Evolutionary conservation across 2,329 filamentous ascomycete species (phyloP), one percentile per base, ranked within the genome.

Genomic region (Elsinoe necatrix): DNA sequence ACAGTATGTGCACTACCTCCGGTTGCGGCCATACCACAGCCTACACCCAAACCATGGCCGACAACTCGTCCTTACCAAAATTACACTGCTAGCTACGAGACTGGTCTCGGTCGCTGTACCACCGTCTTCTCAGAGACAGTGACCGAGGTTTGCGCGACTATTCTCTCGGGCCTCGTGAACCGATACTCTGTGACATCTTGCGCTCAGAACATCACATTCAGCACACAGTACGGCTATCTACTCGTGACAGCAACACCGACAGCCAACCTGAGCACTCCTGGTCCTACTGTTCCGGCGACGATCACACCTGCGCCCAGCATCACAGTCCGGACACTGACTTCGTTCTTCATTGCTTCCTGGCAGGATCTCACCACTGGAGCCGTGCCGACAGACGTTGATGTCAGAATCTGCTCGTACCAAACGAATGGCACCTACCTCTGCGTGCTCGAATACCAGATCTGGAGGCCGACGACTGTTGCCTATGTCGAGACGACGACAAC

Each of bases 291-390:
- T 16, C 51, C 56, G 7, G 60, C 61, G n/a, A 58, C 61, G 5
- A 70, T 72, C 51, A 75, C 73, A 0, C 67, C 70, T 1, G 64
- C 67, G 1, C 72, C 71, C 2, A 27, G 18, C 48, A 18, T 18
- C 31, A 69, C 65, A 0, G 63, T 75, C 21, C 67, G 70, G 56
- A 66, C 65, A 0, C 61, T 73, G 27, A 73, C 70, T 51, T 75
- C 72, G 2, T 75, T 72, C 67, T 75, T 69, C 63, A 61, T 75
- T 29, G 73, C 73, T 0, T 70, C 71, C 1, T 76, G 73, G 73
- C 67, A 72, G 57, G 67, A 70, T 1, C 61, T 75, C 35, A 73
- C 72, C 0, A 66, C 67, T 4, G 73, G 70, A 12, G 64, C 65
- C 0, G 61, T 65, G 1, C 73, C 74, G 2, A 63, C 65, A 1